These are phyloP conservation scores for Pseudopithomyces chartarum DNA, from an alignment of 2,329 filamentous ascomycete species.

Conservation along the genomic window DNA sequence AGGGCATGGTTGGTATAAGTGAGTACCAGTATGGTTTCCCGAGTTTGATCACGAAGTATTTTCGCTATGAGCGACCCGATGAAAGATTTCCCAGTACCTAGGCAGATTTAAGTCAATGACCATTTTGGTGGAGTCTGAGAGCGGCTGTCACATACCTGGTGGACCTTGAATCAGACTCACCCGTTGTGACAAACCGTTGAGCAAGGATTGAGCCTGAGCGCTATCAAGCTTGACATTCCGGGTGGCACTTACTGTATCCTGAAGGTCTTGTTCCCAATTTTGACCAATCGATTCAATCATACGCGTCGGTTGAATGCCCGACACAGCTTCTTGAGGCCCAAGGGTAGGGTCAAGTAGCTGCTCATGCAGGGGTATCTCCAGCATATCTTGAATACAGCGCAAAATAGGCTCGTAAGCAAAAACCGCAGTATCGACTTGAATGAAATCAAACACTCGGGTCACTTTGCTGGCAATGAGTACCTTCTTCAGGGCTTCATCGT, in stretches of 20 bases:
- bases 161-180: constrained; percentile 73
- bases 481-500: constrained; percentile 52
- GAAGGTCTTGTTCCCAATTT: constrained; percentile 22
- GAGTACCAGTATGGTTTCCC: constrained; percentile 63
- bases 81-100: constrained; percentile 77
- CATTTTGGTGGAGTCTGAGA: not conserved
- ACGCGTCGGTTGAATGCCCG: constrained; percentile 26
- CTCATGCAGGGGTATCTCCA: constrained; percentile 60
- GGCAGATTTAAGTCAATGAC: not conserved
- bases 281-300: constrained; percentile 31
- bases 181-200: constrained; percentile 57
- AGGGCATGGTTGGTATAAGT: constrained; percentile 67
- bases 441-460: constrained; percentile 51
- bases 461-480: constrained; percentile 47
- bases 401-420: constrained; percentile 74
- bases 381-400: constrained; percentile 61
- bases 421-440: constrained; percentile 66
- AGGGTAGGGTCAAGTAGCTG: constrained; percentile 52
- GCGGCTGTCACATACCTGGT: constrained; percentile 57
- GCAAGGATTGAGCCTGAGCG: constrained; percentile 63
- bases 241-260: constrained; percentile 21
- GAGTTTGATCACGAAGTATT: constrained; percentile 56
- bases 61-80: constrained; percentile 69
- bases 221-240: constrained; percentile 50
- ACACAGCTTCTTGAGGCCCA: constrained; percentile 21